Conservation (phyloP, 805 yeast species). For the Kuraishia molischiana region DNA sequence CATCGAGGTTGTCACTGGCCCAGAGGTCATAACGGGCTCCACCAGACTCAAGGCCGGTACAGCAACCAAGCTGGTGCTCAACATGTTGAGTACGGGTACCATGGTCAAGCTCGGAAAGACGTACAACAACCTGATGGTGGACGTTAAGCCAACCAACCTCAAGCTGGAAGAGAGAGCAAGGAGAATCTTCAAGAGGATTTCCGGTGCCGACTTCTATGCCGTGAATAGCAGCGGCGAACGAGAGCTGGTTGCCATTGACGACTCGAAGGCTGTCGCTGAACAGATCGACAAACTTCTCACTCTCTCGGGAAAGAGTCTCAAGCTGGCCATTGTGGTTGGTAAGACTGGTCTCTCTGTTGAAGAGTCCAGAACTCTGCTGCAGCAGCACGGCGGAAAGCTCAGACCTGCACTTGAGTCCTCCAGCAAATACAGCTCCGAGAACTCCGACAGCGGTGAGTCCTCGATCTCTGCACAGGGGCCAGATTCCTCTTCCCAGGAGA, state of each 20-base stretch:
- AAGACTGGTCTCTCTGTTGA: constrained; percentile 8
- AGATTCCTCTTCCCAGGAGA: neutral
- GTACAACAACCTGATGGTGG: constrained; percentile 15
- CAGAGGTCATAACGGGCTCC: constrained; percentile 14
- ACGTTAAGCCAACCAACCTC: constrained; percentile 11
- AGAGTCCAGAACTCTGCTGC: constrained; percentile 5
- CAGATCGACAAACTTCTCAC: constrained; percentile 6
- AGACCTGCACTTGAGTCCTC: neutral
- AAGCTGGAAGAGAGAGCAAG: constrained; percentile 11
- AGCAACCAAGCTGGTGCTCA: constrained; percentile 15
- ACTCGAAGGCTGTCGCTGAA: neutral
- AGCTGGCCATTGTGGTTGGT: constrained; percentile 11
- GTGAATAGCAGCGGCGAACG: neutral
- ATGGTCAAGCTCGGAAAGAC: constrained; percentile 15
- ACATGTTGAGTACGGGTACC: constrained; percentile 12
- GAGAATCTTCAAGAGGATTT: constrained; percentile 9
- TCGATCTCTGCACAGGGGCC: neutral
- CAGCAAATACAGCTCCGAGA: neutral
- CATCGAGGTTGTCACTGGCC: constrained; percentile 11
- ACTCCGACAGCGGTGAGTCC: neutral
- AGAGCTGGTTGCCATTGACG: neutral
- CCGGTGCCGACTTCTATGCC: constrained; percentile 5
- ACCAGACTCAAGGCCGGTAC: constrained; percentile 16
- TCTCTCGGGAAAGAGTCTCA: constrained; percentile 8
- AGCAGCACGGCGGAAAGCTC: constrained; percentile 4